Percentiles rank a stretch among this genome's conserved stretches.
Evolutionary conservation across 805 yeast genomes (phyloP).

Genomic region (Saccharomycopsis capsularis): DNA sequence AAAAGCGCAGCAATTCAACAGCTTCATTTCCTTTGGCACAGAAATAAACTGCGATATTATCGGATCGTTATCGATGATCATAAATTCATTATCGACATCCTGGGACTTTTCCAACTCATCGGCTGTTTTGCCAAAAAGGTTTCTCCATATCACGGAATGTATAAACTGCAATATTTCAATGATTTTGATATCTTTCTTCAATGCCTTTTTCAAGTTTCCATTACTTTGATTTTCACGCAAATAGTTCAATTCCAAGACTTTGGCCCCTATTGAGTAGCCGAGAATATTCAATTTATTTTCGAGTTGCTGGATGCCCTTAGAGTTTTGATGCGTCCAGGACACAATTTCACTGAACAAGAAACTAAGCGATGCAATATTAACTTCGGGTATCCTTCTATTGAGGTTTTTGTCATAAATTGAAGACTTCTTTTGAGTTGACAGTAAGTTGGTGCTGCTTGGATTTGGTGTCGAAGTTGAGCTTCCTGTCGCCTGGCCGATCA

Average conservation of each 20-base stretch:
- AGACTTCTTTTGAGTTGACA: conserved; percentile 25
- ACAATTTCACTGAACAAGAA: conserved; percentile 67
- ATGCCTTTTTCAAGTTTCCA: conserved; percentile 32
- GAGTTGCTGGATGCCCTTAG: conserved; percentile 62
- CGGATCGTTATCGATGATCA: conserved; percentile 69
- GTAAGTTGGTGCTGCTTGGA: conserved; percentile 25
- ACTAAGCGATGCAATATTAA: conserved; percentile 59
- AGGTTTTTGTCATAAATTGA: conserved; percentile 62
- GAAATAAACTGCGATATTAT: conserved; percentile 63
- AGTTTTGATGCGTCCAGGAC: conserved; percentile 52
- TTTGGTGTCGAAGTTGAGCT: conserved; percentile 25
- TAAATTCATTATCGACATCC: conserved; percentile 55
- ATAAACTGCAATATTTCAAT: conserved; percentile 68
- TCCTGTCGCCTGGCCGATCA: background rate
- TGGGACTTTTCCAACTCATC: conserved; percentile 71
- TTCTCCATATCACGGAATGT: conserved; percentile 65
- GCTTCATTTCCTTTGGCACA: conserved; percentile 72
- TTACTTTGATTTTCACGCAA: conserved; percentile 50
- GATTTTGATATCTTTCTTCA: conserved; percentile 59
- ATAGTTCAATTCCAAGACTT: conserved; percentile 61
- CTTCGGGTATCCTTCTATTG: conserved; percentile 58
- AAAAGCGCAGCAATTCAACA: conserved; percentile 73
- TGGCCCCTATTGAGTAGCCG: conserved; percentile 73
- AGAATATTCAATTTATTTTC: conserved; percentile 57
- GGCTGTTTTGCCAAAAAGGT: conserved; percentile 65